phyloP scores from a whole-genome alignment of 2,329 filamentous ascomycete genomes.

The Elsinoe necatrix region DNA sequence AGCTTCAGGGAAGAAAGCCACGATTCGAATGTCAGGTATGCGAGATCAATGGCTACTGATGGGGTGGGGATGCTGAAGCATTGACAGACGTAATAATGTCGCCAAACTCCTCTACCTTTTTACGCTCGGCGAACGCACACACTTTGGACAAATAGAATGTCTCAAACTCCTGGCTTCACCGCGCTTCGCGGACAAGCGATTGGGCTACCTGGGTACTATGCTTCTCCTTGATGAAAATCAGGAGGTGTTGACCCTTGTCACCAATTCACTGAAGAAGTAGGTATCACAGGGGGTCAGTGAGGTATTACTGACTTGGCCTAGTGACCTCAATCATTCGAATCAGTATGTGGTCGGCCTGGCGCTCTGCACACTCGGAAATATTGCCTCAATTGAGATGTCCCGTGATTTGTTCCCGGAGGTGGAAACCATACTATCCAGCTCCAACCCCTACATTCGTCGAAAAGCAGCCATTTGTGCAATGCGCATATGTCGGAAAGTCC shows the following conservation, averaged over 20 bases:
- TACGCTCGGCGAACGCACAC: slow-evolving; percentile 90
- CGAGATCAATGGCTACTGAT: too few species aligned
- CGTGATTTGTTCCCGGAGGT: slow-evolving; percentile 94
- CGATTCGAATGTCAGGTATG: slow-evolving; percentile 81
- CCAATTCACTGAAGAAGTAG: slow-evolving; percentile 95
- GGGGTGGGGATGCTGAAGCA: background rate
- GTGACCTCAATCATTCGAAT: slow-evolving; percentile 92
- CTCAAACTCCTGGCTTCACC: slow-evolving; percentile 94
- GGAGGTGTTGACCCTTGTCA: slow-evolving; percentile 92
- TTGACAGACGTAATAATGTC: slow-evolving; percentile 85
- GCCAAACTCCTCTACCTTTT: slow-evolving; percentile 97
- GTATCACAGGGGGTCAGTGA: slow-evolving; percentile 21
- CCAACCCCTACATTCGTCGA: slow-evolving; percentile 95
- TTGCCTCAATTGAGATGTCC: slow-evolving; percentile 96
- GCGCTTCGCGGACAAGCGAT: slow-evolving; percentile 91
- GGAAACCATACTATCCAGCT: slow-evolving; percentile 80
- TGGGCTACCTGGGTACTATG: slow-evolving; percentile 95
- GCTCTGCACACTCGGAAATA: slow-evolving; percentile 92
- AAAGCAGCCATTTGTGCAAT: slow-evolving; percentile 98
- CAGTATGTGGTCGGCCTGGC: slow-evolving; percentile 97
- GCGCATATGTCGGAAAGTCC: slow-evolving; percentile 96
- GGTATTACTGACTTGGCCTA: slow-evolving; percentile 33
- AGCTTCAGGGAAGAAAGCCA: slow-evolving; percentile 96
- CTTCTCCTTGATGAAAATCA: slow-evolving; percentile 95
- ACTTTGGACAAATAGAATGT: slow-evolving; percentile 99